A percentile compares a stretch with the other conserved stretches of the same genome.
Evolutionary conservation across 1,284 basidiomycete species (phyloP).

Genomic region (Ustilago nuda): DNA sequence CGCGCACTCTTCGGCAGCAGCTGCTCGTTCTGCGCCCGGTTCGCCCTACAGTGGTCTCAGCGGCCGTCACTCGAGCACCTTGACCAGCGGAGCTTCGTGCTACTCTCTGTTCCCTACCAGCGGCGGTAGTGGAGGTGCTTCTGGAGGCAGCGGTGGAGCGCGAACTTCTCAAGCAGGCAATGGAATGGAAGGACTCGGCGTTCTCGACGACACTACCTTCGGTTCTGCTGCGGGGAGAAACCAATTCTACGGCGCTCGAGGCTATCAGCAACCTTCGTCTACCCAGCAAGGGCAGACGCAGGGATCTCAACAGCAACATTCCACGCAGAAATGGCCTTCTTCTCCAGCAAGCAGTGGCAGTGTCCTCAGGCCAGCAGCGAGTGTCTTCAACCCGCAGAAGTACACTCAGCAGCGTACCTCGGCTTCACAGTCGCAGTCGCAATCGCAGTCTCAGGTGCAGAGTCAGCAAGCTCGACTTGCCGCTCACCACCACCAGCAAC

Average conservation of each 20-base stretch:
- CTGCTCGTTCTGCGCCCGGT: constrained; percentile 38
- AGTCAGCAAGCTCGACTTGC: constrained; percentile 16
- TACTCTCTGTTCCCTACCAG: constrained; percentile 50
- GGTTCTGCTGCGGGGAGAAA: constrained; percentile 19
- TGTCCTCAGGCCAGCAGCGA: constrained; percentile 34
- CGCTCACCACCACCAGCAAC: constrained; percentile 27
- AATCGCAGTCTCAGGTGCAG: constrained; percentile 26
- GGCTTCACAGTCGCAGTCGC: constrained; percentile 30
- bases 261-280: constrained; percentile 28
- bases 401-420: constrained; percentile 12
- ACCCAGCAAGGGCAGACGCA: constrained; percentile 13
- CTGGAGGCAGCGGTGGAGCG: constrained; percentile 10
- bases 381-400: constrained; percentile 41
- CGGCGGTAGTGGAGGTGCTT: constrained; percentile 14
- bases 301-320: constrained; percentile 9
- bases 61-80: constrained; percentile 30
- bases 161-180: constrained; percentile 29
- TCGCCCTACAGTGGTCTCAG: constrained; percentile 51
- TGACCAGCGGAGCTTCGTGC: constrained; percentile 26
- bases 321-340: constrained; percentile 23
- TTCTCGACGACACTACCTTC: constrained; percentile 34
- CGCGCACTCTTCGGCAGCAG: constrained; percentile 34
- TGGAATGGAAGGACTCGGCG: constrained; percentile 36
- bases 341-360: constrained; percentile 19
- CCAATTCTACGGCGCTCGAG: constrained; percentile 42